Conservation (phyloP, 805 yeast species). For the Candida verbasci region DNA sequence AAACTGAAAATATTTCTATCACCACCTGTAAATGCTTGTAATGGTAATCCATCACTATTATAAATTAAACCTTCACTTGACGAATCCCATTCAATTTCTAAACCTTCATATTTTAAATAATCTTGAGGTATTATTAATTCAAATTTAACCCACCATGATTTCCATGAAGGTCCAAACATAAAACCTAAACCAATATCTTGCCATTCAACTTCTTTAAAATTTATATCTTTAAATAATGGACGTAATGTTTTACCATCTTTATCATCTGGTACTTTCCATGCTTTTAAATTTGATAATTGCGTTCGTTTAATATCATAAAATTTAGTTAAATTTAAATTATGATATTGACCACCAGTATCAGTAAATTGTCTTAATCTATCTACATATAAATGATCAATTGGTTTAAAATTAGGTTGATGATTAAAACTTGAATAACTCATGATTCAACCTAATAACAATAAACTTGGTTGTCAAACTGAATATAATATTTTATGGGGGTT, state of each 20-base stretch:
- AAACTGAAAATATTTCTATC: constrained; percentile 72
- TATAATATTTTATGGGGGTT: neutral
- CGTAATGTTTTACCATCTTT: constrained; percentile 43
- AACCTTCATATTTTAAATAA: constrained; percentile 48
- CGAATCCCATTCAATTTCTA: constrained; percentile 80
- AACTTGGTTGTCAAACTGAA: neutral
- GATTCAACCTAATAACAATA: neutral
- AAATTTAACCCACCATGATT: constrained; percentile 89
- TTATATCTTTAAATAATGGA: constrained; percentile 56
- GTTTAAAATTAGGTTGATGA: constrained; percentile 64
- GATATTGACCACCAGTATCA: constrained; percentile 69
- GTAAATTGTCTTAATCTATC: constrained; percentile 73
- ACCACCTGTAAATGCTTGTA: constrained; percentile 78
- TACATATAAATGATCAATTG: constrained; percentile 69
- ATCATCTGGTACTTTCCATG: constrained; percentile 69
- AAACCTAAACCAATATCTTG: constrained; percentile 64
- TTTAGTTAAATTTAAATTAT: constrained; percentile 69
- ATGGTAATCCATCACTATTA: constrained; percentile 58
- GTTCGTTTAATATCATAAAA: constrained; percentile 65
- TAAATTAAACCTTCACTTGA: constrained; percentile 83
- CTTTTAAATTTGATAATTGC: constrained; percentile 47
- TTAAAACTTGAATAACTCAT: constrained; percentile 17
- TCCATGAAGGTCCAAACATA: constrained; percentile 92
- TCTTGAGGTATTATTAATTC: constrained; percentile 57
- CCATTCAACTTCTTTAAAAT: constrained; percentile 47